Conservation (phyloP, 2,329 filamentous ascomycete species). For the Cytospora schulzeri region DNA sequence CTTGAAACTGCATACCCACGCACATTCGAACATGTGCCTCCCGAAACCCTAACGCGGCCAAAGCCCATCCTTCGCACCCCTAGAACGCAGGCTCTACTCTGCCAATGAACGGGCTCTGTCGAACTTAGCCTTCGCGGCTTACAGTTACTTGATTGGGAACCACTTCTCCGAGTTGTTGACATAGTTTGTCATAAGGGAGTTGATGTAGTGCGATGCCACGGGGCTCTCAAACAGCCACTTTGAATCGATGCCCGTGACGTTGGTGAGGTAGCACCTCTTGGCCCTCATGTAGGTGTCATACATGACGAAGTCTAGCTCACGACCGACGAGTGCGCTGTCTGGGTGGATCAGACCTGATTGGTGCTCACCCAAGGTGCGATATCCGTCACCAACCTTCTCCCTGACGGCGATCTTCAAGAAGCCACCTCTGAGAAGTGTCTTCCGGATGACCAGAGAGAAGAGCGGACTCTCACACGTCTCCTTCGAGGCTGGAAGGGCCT, state of each 20-base stretch:
- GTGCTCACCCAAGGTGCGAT: neutral
- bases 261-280: neutral
- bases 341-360: neutral
- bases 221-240: neutral
- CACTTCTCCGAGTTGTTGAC: neutral
- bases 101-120: neutral
- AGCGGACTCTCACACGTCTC: neutral
- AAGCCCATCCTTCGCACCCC: no score
- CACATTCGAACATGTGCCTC: no score
- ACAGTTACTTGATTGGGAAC: neutral
- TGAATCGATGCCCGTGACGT: neutral
- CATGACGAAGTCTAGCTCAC: neutral
- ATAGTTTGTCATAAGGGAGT: neutral
- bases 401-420: neutral
- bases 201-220: neutral
- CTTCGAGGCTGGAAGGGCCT: neutral
- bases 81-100: no score
- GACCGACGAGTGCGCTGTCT: neutral
- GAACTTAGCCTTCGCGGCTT: neutral
- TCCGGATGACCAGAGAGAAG: neutral
- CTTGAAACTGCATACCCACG: no score
- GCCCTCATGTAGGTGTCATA: neutral
- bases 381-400: neutral
- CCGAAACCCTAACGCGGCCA: no score
- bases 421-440: neutral